phyloP scores from a whole-genome alignment of 139 green algal genomes.

The Klebsormidium nitens region DNA sequence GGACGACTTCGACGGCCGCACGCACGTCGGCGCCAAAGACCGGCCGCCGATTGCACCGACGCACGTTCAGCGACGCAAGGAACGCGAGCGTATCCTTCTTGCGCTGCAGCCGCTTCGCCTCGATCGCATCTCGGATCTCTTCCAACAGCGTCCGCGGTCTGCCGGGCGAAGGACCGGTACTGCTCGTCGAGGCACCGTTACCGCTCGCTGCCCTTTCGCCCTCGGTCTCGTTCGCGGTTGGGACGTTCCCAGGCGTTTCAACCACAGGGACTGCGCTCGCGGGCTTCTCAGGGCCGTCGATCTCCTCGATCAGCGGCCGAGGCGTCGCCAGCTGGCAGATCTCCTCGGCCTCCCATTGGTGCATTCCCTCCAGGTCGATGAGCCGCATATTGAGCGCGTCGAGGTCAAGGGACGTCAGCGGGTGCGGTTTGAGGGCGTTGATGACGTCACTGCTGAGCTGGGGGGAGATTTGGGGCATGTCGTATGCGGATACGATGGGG shows the following conservation, averaged over 20 bases:
- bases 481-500: slow-evolving; percentile 81
- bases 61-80: slow-evolving; percentile 5
- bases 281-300: background rate
- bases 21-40: slow-evolving; percentile 38
- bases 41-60: slow-evolving; percentile 10
- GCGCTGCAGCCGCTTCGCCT: background rate
- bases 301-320: slow-evolving; percentile 18
- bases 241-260: background rate
- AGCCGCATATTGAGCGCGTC: background rate
- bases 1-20: slow-evolving; percentile 14
- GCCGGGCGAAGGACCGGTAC: too few species aligned
- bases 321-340: slow-evolving; percentile 8
- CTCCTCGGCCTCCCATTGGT: slow-evolving; percentile 22
- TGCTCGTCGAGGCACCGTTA: too few species aligned
- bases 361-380: background rate
- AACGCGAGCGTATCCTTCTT: background rate
- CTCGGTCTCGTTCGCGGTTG: too few species aligned
- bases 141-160: too few species aligned
- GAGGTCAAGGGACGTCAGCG: too few species aligned
- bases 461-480: slow-evolving; percentile 41
- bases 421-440: background rate
- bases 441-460: slow-evolving; percentile 14
- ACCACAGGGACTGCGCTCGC: background rate
- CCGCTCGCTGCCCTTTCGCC: too few species aligned
- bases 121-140: too few species aligned